Conservation (phyloP, 163 green algal species). For the Scenedesmus sp. region DNA sequence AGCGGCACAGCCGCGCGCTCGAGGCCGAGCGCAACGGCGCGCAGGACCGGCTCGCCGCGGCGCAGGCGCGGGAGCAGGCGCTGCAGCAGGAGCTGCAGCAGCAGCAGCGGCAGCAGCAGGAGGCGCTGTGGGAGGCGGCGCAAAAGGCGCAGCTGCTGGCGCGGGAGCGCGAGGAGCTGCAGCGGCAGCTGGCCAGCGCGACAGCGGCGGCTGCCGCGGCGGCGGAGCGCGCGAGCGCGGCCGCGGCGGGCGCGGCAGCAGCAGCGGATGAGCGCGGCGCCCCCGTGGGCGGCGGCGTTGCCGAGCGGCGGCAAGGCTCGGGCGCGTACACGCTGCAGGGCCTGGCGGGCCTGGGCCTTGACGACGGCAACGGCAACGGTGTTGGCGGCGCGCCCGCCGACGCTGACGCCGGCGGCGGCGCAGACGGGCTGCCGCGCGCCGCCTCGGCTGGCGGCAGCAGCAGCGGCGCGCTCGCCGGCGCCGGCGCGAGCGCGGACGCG, state of each 20-base stretch:
- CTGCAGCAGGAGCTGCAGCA: constrained; percentile 7
- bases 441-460: background rate
- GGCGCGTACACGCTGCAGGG: background rate
- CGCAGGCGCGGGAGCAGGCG: constrained; percentile 14
- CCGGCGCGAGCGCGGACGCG: too few relatives aligned
- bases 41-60: constrained; percentile 51
- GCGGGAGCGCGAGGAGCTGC: constrained; percentile 21
- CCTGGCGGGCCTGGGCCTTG: background rate
- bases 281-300: background rate
- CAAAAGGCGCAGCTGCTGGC: constrained; percentile 41
- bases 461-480: constrained; percentile 7
- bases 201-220: constrained; percentile 22
- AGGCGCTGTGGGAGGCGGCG: constrained; percentile 41
- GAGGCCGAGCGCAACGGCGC: constrained; percentile 49
- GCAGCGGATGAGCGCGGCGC: too few relatives aligned
- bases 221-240: background rate
- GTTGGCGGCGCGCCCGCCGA: background rate
- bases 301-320: background rate
- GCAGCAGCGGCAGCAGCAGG: background rate
- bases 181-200: constrained; percentile 20
- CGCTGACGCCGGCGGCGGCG: too few relatives aligned
- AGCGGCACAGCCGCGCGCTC: constrained; percentile 40
- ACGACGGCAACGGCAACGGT: too few relatives aligned
- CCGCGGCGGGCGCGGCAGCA: background rate
- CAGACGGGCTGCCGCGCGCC: background rate